Percentiles rank a stretch among this genome's conserved stretches.
phyloP scores from a whole-genome alignment of 139 green algal genomes.

The Tetradesmus obliquus region DNA sequence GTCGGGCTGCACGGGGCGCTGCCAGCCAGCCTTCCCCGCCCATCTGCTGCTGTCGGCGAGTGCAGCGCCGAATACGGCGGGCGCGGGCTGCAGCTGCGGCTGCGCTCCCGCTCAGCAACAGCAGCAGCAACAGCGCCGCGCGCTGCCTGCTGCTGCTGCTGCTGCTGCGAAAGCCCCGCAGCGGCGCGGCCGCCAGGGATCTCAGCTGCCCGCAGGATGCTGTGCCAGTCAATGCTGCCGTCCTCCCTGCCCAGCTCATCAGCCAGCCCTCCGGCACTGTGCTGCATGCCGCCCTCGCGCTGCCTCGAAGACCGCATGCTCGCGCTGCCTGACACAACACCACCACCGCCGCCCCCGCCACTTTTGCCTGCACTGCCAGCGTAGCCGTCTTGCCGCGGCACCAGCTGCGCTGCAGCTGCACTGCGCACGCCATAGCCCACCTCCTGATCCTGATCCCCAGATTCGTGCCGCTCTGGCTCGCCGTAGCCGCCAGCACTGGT shows the following conservation, averaged over 20 bases:
- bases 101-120: background rate
- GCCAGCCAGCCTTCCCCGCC: background rate
- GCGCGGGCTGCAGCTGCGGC: background rate
- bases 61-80: background rate
- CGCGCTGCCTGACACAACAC: background rate
- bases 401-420: background rate
- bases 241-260: background rate
- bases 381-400: background rate
- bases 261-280: background rate
- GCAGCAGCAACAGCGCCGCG: background rate
- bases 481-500: background rate
- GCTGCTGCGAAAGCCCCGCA: background rate
- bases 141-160: background rate
- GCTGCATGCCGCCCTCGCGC: background rate
- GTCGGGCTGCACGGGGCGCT: background rate
- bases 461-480: background rate
- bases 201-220: background rate
- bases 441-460: background rate
- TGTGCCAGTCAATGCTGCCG: background rate
- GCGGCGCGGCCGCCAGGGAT: background rate
- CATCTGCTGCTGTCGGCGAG: background rate
- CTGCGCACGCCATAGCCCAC: background rate
- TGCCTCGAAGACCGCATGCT: background rate
- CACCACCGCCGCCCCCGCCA: background rate
- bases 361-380: background rate